Base-by-base conservation (phyloP, 805 yeast genomes). In the Tetrapisispora iriomotensis region DNA sequence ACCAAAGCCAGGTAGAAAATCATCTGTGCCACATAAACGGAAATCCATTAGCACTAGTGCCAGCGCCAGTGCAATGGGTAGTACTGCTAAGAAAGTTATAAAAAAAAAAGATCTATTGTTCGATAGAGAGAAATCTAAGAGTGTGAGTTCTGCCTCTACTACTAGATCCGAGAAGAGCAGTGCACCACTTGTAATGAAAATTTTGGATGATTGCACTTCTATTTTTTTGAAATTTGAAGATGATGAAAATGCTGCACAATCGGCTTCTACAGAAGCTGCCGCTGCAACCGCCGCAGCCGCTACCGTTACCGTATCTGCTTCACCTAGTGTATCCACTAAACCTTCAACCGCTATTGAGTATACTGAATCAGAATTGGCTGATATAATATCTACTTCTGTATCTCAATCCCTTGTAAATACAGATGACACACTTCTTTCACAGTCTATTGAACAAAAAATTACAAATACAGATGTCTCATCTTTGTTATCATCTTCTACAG, bases 1-100 rank as follows among this genome's bases (percentile, higher is more conserved):
- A 47, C 92, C 94, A 20, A 79, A 82, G 47, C 82, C 83, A 0
- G 83, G 82, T 17, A 62, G 79, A 37, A 75, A 74, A 47, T 30
- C 43, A n/a, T 20, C 27, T 3, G 53, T 40, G 13, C 22, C 40
- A 8, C 18, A 17, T 7, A 34, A 21, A 22, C 38, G 38, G 17
- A 36, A 29, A 18, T 18, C 32, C 19, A 48, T 38, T 22, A 43
- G 41, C 24, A 31, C 43, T 18, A 36, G 20, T 21, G 21, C 36
- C 22, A 26, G 22, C 15, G 8, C 29, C 3, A 30, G 5, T 26
- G 28, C n/a, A 8, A 26, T 12, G 6, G n/a, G 27, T 22, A 34
- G 15, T 29, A 14, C 38, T 28, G 23, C 30, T 3, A 33, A 27
- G 13, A 42, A 34, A 27, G 15, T 26, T 27, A 15, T 21, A 24